These are phyloP conservation scores for Mucor sp. DNA, from an alignment of 371 early-diverging fungal species.

Conservation along the genomic window DNA sequence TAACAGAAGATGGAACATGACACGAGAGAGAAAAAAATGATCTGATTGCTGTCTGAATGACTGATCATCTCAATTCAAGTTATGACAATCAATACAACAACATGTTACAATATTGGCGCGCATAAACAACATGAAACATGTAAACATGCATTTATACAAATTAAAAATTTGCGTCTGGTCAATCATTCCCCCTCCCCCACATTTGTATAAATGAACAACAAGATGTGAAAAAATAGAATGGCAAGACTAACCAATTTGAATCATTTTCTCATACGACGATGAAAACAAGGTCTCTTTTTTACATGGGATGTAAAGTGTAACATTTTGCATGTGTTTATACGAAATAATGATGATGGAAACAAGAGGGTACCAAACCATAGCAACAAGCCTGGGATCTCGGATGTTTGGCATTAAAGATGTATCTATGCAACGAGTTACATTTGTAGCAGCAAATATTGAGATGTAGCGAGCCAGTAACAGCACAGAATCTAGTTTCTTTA, in stretches of 20 bases:
- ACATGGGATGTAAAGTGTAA: not conserved
- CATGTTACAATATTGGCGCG: not conserved
- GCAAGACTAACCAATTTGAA: not conserved
- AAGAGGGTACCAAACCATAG: not conserved
- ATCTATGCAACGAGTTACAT: not conserved
- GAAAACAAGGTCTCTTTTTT: not conserved
- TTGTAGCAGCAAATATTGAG: not conserved
- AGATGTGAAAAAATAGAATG: not conserved
- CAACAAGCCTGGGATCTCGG: not conserved
- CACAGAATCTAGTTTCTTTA: not conserved
- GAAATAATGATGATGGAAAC: not conserved
- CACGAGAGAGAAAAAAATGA: too few species aligned
- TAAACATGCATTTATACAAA: not conserved
- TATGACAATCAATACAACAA: not conserved
- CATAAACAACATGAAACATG: not conserved
- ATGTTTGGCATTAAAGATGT: not conserved
- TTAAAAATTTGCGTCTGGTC: not conserved
- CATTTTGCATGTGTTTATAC: not conserved
- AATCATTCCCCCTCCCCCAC: not conserved
- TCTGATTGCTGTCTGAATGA: too few species aligned
- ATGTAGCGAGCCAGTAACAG: not conserved
- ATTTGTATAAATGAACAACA: not conserved
- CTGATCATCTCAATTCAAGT: too few species aligned
- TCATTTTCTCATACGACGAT: not conserved
- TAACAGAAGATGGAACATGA: not conserved